These are phyloP conservation scores for Xylariaceae sp. DNA, from an alignment of 2,329 filamentous ascomycete genomes.

Conservation along the genomic window DNA sequence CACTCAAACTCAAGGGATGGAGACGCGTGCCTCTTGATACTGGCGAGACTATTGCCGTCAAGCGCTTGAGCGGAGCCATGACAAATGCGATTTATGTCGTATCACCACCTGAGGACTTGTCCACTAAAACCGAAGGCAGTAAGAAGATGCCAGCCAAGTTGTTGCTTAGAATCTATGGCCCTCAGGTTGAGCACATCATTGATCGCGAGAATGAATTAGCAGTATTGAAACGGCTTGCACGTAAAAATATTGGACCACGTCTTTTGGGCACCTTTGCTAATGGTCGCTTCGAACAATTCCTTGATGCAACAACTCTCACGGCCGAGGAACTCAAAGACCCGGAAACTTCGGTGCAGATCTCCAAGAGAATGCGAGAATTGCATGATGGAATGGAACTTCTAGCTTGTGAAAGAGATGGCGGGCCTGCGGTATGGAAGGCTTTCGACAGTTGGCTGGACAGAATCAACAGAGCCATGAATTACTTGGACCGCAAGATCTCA, in stretches of 20 bases:
- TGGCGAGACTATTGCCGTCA: constrained; percentile 64
- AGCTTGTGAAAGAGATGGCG: constrained; percentile 69
- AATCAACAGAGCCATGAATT: constrained; percentile 55
- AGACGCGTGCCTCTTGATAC: constrained; percentile 70
- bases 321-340: constrained; percentile 71
- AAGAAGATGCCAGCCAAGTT: constrained; percentile 61
- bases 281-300: constrained; percentile 92
- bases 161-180: constrained; percentile 86
- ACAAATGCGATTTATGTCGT: constrained; percentile 98
- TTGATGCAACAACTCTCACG: constrained; percentile 78
- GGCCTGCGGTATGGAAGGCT: constrained; percentile 82
- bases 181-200: constrained; percentile 92
- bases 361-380: constrained; percentile 94
- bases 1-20: constrained; percentile 87
- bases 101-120: constrained; percentile 66
- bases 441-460: constrained; percentile 88
- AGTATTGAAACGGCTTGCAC: constrained; percentile 78
- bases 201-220: constrained; percentile 86
- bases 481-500: constrained; percentile 55
- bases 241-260: constrained; percentile 89
- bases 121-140: constrained; percentile 28
- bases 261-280: constrained; percentile 90
- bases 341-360: constrained; percentile 86
- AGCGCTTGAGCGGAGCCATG: constrained; percentile 81
- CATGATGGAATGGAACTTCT: constrained; percentile 90